Conservation (phyloP, 345 rosid genomes). For the Euclidium syriacum region DNA sequence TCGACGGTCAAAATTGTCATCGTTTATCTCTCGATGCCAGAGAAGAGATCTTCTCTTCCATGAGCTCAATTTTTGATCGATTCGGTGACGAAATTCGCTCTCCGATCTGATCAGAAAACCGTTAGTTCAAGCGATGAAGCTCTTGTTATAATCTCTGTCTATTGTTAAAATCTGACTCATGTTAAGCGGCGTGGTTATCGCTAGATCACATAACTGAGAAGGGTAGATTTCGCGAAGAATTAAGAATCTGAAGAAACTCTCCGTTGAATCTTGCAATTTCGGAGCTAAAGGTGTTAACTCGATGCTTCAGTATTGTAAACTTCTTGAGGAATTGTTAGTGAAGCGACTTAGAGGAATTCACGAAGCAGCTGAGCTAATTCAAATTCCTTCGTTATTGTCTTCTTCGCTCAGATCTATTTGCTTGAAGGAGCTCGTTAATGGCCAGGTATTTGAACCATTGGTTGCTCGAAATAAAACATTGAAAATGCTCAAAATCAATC, state of each 20-base stretch:
- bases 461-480: slow-evolving; percentile 45
- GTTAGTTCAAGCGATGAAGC: slow-evolving; percentile 59
- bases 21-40: slow-evolving; percentile 60
- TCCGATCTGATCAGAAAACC: slow-evolving; percentile 61
- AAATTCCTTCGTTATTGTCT: slow-evolving; percentile 36
- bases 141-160: slow-evolving; percentile 44
- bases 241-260: slow-evolving; percentile 49
- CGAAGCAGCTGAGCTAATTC: slow-evolving; percentile 39
- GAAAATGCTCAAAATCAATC: slow-evolving; percentile 54
- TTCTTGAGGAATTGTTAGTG: slow-evolving; percentile 67
- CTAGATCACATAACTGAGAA: slow-evolving; percentile 62
- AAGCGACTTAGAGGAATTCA: slow-evolving; percentile 67
- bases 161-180: slow-evolving; percentile 56
- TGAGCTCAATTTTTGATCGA: slow-evolving; percentile 53
- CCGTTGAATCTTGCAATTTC: slow-evolving; percentile 64
- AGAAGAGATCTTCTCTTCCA: slow-evolving; percentile 40
- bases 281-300: slow-evolving; percentile 67
- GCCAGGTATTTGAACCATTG: slow-evolving; percentile 62
- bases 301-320: slow-evolving; percentile 50
- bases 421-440: slow-evolving; percentile 77
- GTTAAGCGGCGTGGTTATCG: slow-evolving; percentile 93
- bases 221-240: slow-evolving; percentile 58
- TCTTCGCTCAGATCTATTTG: slow-evolving; percentile 52
- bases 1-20: slow-evolving; percentile 67
- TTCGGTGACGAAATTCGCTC: slow-evolving; percentile 58